Evolutionary conservation across 2,329 filamentous ascomycete genomes (phyloP).

Genomic region (Pestalotiopsis sp.): DNA sequence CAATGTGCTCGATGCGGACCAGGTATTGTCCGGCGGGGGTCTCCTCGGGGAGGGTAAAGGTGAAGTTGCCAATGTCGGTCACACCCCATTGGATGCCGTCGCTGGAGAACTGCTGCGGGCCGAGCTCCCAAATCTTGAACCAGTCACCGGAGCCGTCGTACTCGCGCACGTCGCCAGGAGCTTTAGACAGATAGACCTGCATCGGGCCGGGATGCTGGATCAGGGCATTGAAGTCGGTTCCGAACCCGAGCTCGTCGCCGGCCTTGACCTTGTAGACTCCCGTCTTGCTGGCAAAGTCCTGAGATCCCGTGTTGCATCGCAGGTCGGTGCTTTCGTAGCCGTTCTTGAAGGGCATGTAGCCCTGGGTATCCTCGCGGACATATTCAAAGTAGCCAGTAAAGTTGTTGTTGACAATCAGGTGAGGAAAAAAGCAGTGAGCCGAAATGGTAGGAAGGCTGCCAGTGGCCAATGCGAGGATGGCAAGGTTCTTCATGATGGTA

Average conservation of each 20-base stretch:
- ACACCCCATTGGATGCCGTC: neutral
- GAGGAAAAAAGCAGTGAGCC: neutral
- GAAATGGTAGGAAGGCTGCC: neutral
- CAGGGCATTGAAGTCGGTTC: neutral
- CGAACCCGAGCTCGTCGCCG: neutral
- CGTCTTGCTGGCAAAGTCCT: neutral
- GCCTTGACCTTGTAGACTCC: neutral
- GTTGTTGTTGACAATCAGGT: neutral
- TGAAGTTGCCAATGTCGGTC: neutral
- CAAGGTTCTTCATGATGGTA: neutral
- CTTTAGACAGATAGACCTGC: neutral
- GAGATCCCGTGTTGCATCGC: neutral
- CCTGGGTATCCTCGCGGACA: neutral
- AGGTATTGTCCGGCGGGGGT: neutral
- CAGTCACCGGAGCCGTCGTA: slow-evolving; percentile 6
- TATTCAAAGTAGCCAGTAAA: neutral
- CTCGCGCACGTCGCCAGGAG: neutral
- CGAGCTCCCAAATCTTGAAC: slow-evolving; percentile 5
- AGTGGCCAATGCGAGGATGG: neutral
- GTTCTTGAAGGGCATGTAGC: neutral
- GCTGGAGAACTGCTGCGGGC: neutral
- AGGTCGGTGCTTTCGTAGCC: neutral
- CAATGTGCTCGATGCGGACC: neutral
- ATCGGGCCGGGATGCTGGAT: neutral
- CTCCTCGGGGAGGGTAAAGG: neutral